These are phyloP conservation scores for Gossypium raimondii DNA, from an alignment of 345 rosid genomes.

Conservation along the genomic window DNA sequence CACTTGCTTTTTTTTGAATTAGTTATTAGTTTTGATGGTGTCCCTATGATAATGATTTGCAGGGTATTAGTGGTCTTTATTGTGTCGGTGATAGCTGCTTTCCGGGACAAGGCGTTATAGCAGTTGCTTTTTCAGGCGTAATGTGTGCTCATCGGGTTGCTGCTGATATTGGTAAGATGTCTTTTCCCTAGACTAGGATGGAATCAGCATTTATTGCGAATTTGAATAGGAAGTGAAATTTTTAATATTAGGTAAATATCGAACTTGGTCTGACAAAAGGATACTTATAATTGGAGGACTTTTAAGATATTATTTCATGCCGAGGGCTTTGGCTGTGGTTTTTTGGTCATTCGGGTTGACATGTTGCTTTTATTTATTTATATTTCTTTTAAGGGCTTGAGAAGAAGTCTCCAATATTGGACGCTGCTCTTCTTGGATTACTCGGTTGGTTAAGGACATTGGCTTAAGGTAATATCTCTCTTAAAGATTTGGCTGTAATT, in stretches of 20 bases:
- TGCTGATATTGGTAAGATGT: conserved; percentile 78
- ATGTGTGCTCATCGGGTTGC: conserved; percentile 99
- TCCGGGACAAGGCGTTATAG: conserved; percentile 98
- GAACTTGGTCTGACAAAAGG: not conserved
- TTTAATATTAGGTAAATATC: not conserved
- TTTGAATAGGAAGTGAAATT: conserved; percentile 3
- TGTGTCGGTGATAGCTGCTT: conserved; percentile 98
- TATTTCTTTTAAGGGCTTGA: conserved; percentile 47
- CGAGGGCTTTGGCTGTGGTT: not conserved
- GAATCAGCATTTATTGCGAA: not conserved
- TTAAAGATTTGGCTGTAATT: not conserved
- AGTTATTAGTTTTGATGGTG: not conserved
- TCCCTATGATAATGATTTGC: conserved; percentile 26
- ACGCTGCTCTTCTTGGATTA: conserved; percentile 61
- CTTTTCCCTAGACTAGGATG: not conserved
- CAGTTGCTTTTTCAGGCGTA: conserved; percentile 93
- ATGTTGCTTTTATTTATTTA: not conserved
- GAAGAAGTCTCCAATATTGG: conserved; percentile 66
- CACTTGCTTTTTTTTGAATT: not conserved
- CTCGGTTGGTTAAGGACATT: conserved; percentile 79
- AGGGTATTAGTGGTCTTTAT: conserved; percentile 74
- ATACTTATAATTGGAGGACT: not conserved
- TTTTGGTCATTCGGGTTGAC: not conserved
- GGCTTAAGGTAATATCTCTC: conserved; percentile 35
- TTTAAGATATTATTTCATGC: not conserved